Conservation (phyloP, 192 early-diverging fungal species). For the Coemansia furcata region DNA sequence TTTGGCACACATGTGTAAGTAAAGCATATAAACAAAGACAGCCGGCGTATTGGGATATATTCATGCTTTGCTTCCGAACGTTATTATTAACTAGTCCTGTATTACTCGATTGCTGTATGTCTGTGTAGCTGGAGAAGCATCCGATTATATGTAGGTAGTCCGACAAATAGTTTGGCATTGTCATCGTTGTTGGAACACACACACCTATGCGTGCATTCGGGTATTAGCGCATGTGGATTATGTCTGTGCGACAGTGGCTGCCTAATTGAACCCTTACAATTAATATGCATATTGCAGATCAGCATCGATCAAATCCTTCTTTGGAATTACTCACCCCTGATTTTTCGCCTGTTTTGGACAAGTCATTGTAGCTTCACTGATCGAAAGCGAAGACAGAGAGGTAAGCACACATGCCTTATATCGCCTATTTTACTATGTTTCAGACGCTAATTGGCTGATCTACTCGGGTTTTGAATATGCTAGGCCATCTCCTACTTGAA, state of each 20-base stretch:
- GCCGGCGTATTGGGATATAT: background rate
- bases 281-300: slow-evolving; percentile 10
- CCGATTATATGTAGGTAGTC: slow-evolving; percentile 51
- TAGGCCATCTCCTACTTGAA: slow-evolving; percentile 78
- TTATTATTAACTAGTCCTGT: background rate
- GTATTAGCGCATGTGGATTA: background rate
- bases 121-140: slow-evolving; percentile 49
- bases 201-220: background rate
- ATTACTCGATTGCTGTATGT: background rate
- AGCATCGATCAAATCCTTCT: background rate
- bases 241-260: background rate
- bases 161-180: background rate
- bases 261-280: background rate
- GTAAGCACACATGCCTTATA: slow-evolving; percentile 12
- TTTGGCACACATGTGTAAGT: slow-evolving; percentile 59
- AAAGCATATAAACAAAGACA: background rate
- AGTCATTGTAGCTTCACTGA: slow-evolving; percentile 42
- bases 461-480: background rate
- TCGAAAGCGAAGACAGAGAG: slow-evolving; percentile 51
- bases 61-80: background rate
- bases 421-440: background rate
- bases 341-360: slow-evolving; percentile 13
- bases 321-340: slow-evolving; percentile 17
- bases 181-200: background rate
- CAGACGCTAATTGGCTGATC: background rate